A percentile compares a stretch with the other conserved stretches of the same genome.
These are phyloP conservation scores for Conticribra guillardii DNA, from an alignment of 108 stramenopile species.

Conservation along the genomic window DNA sequence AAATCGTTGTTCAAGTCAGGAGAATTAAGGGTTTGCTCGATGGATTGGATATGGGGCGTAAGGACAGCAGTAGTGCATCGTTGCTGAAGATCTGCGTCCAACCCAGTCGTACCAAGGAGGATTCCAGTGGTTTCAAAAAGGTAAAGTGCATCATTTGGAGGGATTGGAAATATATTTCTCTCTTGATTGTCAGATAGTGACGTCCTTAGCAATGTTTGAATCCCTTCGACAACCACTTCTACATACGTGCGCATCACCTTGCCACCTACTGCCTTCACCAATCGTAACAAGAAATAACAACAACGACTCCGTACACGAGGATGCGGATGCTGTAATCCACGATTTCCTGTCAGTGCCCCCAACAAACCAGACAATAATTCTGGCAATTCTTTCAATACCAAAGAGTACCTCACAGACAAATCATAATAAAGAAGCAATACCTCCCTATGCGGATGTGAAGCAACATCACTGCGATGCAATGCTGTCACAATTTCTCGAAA, in stretches of 20 bases:
- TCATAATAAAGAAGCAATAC: slow-evolving; percentile 73
- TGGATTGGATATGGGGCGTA: slow-evolving; percentile 72
- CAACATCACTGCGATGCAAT: slow-evolving; percentile 65
- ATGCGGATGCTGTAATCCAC: slow-evolving; percentile 67
- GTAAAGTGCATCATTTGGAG: slow-evolving; percentile 68
- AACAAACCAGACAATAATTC: slow-evolving; percentile 62
- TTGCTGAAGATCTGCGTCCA: slow-evolving; percentile 57
- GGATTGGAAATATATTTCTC: slow-evolving; percentile 31
- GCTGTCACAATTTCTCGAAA: slow-evolving; percentile 65
- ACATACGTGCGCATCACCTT: slow-evolving; percentile 62
- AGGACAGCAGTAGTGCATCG: slow-evolving; percentile 63
- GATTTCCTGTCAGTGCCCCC: slow-evolving; percentile 55
- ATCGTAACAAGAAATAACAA: slow-evolving; percentile 64
- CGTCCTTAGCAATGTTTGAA: slow-evolving; percentile 54
- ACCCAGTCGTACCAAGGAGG: slow-evolving; percentile 70
- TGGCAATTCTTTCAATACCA: slow-evolving; percentile 45
- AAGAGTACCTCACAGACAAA: slow-evolving; percentile 64
- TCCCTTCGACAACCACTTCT: slow-evolving; percentile 71
- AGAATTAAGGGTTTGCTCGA: slow-evolving; percentile 52
- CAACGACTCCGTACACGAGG: slow-evolving; percentile 61
- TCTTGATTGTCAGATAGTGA: not conserved
- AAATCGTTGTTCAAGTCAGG: slow-evolving; percentile 41
- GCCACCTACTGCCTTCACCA: slow-evolving; percentile 61
- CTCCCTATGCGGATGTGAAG: slow-evolving; percentile 63
- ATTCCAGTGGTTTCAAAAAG: slow-evolving; percentile 80